These are phyloP conservation scores for Obba rivulosa DNA, from an alignment of 768 basidiomycete genomes.

Conservation along the genomic window DNA sequence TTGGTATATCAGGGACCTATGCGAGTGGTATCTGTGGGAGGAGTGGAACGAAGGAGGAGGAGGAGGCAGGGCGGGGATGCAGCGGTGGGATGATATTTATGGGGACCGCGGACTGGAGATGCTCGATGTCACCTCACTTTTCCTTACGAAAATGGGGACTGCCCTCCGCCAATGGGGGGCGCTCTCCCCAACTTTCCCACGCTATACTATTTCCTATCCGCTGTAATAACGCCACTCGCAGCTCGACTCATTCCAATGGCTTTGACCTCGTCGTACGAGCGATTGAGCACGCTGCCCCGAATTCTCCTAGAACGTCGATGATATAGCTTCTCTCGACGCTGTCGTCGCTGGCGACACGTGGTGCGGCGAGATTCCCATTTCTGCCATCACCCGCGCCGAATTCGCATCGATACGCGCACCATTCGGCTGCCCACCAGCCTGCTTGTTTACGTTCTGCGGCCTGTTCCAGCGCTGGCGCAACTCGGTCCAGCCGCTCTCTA, in stretches of 20 bases:
- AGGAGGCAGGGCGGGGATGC: constrained; percentile 7
- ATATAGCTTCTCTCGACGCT: too few species aligned
- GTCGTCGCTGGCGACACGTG: too few species aligned
- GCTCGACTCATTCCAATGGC: background rate
- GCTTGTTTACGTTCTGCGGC: too few species aligned
- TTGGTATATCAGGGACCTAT: constrained; percentile 1
- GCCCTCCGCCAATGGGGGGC: background rate
- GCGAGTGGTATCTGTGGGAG: constrained; percentile 4
- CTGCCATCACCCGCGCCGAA: too few species aligned
- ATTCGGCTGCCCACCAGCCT: too few species aligned
- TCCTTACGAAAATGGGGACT: constrained; percentile 13
- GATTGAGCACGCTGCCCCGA: too few species aligned
- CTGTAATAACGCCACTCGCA: too few species aligned
- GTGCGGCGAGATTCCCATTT: too few species aligned
- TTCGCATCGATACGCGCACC: too few species aligned
- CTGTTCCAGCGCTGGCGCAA: too few species aligned
- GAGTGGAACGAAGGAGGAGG: constrained; percentile 6
- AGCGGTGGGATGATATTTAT: constrained; percentile 15
- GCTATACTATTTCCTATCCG: background rate
- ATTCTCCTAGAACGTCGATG: too few species aligned
- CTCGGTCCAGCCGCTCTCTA: too few species aligned
- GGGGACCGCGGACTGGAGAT: constrained; percentile 12
- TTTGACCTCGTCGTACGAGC: background rate
- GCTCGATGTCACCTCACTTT: constrained; percentile 22
- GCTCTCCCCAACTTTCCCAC: constrained; percentile 13